These are phyloP conservation scores for Hymenotorrendiella dingleyae DNA, from an alignment of 2,329 filamentous ascomycete genomes.

Conservation along the genomic window DNA sequence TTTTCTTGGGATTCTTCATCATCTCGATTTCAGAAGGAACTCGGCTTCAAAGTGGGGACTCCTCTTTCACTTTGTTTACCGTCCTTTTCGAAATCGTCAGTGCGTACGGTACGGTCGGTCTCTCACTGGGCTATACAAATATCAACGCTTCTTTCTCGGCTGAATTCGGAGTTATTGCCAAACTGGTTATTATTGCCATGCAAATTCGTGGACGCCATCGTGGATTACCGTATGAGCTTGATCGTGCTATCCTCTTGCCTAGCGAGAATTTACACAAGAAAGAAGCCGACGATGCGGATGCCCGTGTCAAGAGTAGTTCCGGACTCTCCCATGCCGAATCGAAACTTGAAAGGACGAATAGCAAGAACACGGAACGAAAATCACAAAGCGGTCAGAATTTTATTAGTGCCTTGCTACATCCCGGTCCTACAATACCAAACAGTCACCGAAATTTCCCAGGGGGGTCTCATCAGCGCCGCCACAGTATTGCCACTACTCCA, in stretches of 20 bases:
- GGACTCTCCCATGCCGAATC: constrained; percentile 10
- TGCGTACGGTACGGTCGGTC: constrained; percentile 88
- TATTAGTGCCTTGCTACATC: constrained; percentile 26
- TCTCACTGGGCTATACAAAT: constrained; percentile 75
- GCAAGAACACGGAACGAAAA: constrained; percentile 3
- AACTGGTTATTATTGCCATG: constrained; percentile 64
- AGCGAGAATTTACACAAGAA: constrained; percentile 57
- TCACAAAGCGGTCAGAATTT: constrained; percentile 16
- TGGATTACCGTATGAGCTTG: constrained; percentile 61
- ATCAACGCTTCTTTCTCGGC: constrained; percentile 76
- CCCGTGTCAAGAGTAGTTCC: constrained; percentile 6
- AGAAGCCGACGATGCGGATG: constrained; percentile 42
- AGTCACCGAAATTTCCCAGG: constrained; percentile 14
- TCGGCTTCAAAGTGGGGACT: constrained; percentile 53
- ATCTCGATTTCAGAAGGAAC: constrained; percentile 81
- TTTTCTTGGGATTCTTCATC: constrained; percentile 89
- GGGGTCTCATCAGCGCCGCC: constrained; percentile 2
- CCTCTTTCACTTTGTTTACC: constrained; percentile 61
- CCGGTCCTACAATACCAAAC: constrained; percentile 29
- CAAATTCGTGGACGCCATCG: constrained; percentile 64
- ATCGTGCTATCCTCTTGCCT: constrained; percentile 64
- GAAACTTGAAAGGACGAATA: constrained; percentile 11
- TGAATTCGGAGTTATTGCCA: constrained; percentile 63
- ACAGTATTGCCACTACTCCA: constrained; percentile 10
- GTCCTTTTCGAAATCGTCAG: constrained; percentile 82